Evolutionary conservation across 805 yeast species (phyloP), one percentile per base, ranked within the genome.

Genomic region (Clavispora carvajalis): DNA sequence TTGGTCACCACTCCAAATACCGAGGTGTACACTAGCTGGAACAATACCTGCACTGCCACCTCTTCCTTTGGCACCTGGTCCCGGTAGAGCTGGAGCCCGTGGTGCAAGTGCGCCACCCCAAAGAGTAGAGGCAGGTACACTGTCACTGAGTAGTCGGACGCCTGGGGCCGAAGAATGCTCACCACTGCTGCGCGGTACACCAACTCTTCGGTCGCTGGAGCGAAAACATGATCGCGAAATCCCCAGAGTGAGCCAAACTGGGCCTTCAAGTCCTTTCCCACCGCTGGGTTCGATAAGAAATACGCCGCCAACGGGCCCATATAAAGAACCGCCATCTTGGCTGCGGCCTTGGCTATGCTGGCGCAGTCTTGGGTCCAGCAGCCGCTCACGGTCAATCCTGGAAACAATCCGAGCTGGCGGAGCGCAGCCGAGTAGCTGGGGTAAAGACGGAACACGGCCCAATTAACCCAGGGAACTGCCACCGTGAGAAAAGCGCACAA

Each of bases 31-130:
- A 55, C 37, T 33, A 80, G 60, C 48, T 88, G 95, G 43, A 80
- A 69, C 0, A 56, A 15, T 2, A 74, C 63, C 6, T 61, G 54
- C 5, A 68, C 26, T 1, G 71, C 22, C 1, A 79, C 66, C 13
- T 60, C 51, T 0, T 45, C 13, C 8, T 40, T 11, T 2, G 65
- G 55, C 5, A 52, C 33, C 1, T 57, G 8, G 52, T 59, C 39
- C 41, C 44, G 29, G 44, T 67, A 67, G 33, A 73, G 48, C 40
- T 76, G 80, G 46, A 67, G 67, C 2, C 77, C 88, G 56, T 87
- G 95, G 54, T 87, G 91, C 17, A 83, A 37, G 59, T 87, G 96
- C 0, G 95, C 93, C 19, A 82, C 51, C 1, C 90, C 89, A 63
- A 87, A 87, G 41, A 79, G 68, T 7, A 78, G 51, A 1, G 95